Evolutionary conservation across 2,329 filamentous ascomycete genomes (phyloP).

Genomic region (Emmonsia crescens): DNA sequence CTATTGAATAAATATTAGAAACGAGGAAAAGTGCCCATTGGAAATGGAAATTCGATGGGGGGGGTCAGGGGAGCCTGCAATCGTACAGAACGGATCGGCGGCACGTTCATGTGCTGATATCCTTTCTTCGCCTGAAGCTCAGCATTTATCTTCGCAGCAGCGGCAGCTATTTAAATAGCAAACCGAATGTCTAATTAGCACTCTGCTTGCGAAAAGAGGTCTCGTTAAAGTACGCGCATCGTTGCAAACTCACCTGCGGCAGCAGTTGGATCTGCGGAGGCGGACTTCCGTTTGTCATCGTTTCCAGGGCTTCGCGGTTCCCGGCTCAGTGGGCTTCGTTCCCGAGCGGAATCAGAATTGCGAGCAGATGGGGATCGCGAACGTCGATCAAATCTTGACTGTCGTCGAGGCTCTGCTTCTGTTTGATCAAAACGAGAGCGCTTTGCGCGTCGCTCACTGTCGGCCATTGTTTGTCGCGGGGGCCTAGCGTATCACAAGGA

Average conservation of each 20-base stretch:
- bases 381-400: conserved; percentile 80
- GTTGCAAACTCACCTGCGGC: conserved; percentile 48
- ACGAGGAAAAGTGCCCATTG: neutral
- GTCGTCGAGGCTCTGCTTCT: conserved; percentile 63
- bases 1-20: conserved; percentile 20
- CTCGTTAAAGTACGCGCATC: neutral
- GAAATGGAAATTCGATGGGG: neutral
- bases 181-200: conserved; percentile 9
- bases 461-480: conserved; percentile 34
- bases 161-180: conserved; percentile 52
- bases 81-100: conserved; percentile 58
- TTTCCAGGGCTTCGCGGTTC: conserved; percentile 39
- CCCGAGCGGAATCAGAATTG: conserved; percentile 59
- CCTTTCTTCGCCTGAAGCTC: conserved; percentile 77
- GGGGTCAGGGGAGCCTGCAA: neutral
- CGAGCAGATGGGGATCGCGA: conserved; percentile 68
- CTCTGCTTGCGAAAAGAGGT: conserved; percentile 1
- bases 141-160: conserved; percentile 78
- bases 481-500: neutral
- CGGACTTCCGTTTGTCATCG: conserved; percentile 29
- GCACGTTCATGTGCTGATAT: conserved; percentile 81
- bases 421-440: conserved; percentile 92
- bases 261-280: conserved; percentile 61
- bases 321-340: conserved; percentile 65
- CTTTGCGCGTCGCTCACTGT: conserved; percentile 65